Percentiles rank a stretch among this genome's conserved stretches.
Conservation (phyloP, 2,329 filamentous ascomycete genomes). For the Ramularia endophylla region DNA sequence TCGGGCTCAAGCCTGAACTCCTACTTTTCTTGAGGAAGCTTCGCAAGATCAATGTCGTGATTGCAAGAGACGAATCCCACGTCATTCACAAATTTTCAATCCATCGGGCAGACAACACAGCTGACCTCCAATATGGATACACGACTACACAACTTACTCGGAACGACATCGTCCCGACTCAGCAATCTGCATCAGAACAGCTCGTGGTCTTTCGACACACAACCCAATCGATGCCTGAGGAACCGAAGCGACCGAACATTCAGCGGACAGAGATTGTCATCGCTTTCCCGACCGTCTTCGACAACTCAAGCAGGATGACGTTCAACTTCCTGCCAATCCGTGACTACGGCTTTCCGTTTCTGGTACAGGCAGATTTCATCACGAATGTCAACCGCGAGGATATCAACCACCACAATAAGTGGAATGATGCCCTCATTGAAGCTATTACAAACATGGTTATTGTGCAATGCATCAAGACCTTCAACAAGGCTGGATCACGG, state of each 20-base stretch:
- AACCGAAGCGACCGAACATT: slow-evolving; percentile 11
- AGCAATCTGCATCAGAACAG: neutral
- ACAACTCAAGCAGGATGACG: slow-evolving; percentile 7
- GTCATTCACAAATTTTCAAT: neutral
- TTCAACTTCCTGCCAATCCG: slow-evolving; percentile 25
- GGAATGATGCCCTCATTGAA: no score
- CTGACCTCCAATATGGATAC: no score
- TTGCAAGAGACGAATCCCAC: slow-evolving; percentile 1
- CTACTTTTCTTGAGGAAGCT: slow-evolving; percentile 29
- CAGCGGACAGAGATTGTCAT: slow-evolving; percentile 17
- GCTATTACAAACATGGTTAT: no score
- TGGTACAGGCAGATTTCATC: slow-evolving; percentile 21
- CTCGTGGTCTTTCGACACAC: slow-evolving; percentile 5
- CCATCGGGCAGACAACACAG: neutral
- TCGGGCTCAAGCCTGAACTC: slow-evolving; percentile 6
- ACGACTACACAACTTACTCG: no score
- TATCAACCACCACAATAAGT: no score
- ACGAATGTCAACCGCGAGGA: no score
- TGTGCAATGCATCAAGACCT: no score
- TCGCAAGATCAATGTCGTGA: slow-evolving; percentile 16
- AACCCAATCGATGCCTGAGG: slow-evolving; percentile 11
- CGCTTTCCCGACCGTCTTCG: slow-evolving; percentile 16
- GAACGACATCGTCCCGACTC: neutral
- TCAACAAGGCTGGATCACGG: no score
- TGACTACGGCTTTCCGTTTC: slow-evolving; percentile 20